Evolutionary conservation across 805 yeast genomes (phyloP).

Genomic region (Blastobotrys peoriensis): DNA sequence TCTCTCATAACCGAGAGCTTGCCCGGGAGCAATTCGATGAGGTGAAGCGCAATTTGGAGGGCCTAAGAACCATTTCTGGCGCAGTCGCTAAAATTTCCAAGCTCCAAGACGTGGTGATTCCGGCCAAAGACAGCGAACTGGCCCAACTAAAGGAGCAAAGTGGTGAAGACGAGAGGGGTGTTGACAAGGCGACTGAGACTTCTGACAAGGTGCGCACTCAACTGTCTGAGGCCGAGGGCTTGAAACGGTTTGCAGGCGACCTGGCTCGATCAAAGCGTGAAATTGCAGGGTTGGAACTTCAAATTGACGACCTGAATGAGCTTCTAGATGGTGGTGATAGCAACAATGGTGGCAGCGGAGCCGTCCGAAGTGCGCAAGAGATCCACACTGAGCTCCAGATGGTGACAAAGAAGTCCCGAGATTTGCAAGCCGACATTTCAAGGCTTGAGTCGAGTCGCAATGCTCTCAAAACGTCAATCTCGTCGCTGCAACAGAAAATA

Average conservation of each 20-base stretch:
- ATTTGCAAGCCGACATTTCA: constrained; percentile 33
- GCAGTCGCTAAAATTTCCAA: constrained; percentile 5
- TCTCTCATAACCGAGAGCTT: background rate
- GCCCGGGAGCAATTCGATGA: constrained; percentile 10
- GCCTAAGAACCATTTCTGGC: constrained; percentile 11
- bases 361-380: constrained; percentile 17
- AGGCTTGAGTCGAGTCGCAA: constrained; percentile 40
- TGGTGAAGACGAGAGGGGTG: constrained; percentile 10
- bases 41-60: constrained; percentile 26
- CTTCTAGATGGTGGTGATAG: background rate
- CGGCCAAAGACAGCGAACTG: constrained; percentile 12
- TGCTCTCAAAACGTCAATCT: constrained; percentile 37
- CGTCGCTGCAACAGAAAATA: constrained; percentile 42
- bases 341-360: constrained; percentile 1
- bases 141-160: constrained; percentile 27
- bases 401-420: constrained; percentile 36
- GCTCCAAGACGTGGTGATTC: constrained; percentile 17
- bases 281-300: constrained; percentile 18
- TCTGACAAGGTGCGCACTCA: constrained; percentile 13
- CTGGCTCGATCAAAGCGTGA: constrained; percentile 26
- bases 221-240: constrained; percentile 20
- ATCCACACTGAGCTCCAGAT: constrained; percentile 25
- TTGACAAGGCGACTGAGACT: constrained; percentile 10
- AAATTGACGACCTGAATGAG: constrained; percentile 22
- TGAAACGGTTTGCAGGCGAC: constrained; percentile 29